Evolutionary conservation across 768 basidiomycete species (phyloP).

Genomic region (Ramaria rubella): DNA sequence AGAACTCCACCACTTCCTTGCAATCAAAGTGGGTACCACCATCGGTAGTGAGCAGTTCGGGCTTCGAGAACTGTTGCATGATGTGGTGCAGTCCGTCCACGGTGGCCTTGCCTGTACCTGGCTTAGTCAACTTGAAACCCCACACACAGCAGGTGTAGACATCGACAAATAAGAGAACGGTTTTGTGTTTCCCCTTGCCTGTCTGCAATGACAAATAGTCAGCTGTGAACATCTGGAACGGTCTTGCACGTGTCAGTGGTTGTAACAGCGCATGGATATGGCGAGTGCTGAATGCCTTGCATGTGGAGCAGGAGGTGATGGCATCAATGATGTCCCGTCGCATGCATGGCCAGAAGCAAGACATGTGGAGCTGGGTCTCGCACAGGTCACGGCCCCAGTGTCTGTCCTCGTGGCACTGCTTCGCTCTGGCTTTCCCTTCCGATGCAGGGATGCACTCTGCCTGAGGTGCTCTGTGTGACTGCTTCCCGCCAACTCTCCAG

Average conservation of each 20-base stretch:
- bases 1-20: slow-evolving; percentile 1
- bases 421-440: slow-evolving; percentile 1
- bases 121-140: slow-evolving; percentile 17
- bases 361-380: neutral
- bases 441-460: slow-evolving; percentile 1
- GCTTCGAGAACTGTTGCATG: neutral
- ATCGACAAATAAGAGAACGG: slow-evolving; percentile 27
- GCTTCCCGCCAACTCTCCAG: neutral
- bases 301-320: slow-evolving; percentile 19
- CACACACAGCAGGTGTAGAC: slow-evolving; percentile 17
- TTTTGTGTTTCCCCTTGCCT: slow-evolving; percentile 28
- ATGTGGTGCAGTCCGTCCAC: slow-evolving; percentile 3
- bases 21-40: slow-evolving; percentile 9
- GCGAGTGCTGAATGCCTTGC: slow-evolving; percentile 27
- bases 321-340: slow-evolving; percentile 12
- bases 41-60: slow-evolving; percentile 3
- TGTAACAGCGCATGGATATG: slow-evolving; percentile 30
- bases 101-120: neutral
- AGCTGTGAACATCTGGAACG: slow-evolving; percentile 32
- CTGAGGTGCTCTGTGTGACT: neutral
- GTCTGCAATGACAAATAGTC: slow-evolving; percentile 31
- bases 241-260: slow-evolving; percentile 31
- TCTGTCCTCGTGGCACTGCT: neutral
- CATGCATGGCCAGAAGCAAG: slow-evolving; percentile 8
- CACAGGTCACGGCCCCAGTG: slow-evolving; percentile 10